phyloP scores from a whole-genome alignment of 495 filamentous ascomycete genomes.

The Penicillium cinerascens region DNA sequence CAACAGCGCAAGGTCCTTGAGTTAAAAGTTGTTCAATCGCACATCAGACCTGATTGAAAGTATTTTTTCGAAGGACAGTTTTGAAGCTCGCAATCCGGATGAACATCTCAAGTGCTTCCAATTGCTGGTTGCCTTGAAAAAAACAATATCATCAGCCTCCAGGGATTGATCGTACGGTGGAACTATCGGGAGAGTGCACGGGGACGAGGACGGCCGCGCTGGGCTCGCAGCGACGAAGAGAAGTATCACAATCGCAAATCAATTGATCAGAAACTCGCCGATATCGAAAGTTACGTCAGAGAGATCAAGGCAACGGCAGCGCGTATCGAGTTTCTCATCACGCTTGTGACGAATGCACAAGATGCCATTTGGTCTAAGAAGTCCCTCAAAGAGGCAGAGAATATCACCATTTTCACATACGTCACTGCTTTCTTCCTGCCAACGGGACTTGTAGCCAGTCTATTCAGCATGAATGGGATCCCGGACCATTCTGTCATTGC shows the following conservation, averaged over 20 bases:
- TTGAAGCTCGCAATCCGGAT: constrained; percentile 10
- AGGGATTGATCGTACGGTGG: constrained; percentile 13
- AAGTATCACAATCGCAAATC: constrained; percentile 17
- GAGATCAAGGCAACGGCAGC: constrained; percentile 6
- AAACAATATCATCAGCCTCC: constrained; percentile 13
- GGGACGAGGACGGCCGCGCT: constrained; percentile 12
- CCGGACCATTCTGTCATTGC: constrained; percentile 2
- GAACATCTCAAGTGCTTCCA: constrained; percentile 9
- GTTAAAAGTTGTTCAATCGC: constrained; percentile 10
- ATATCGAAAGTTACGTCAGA: constrained; percentile 10
- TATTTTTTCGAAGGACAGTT: constrained; percentile 9
- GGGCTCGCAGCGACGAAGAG: constrained; percentile 16
- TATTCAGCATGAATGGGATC: constrained; percentile 15
- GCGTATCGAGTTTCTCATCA: constrained; percentile 12
- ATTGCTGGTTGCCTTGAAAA: constrained; percentile 12
- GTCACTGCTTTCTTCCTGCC: constrained; percentile 20
- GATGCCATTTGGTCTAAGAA: constrained; percentile 14
- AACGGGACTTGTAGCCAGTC: constrained; percentile 10
- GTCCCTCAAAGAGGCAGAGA: constrained; percentile 11
- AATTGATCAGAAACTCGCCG: constrained; percentile 6
- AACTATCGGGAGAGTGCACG: constrained; percentile 12
- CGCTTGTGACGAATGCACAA: constrained; percentile 14
- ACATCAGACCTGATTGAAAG: constrained; percentile 2
- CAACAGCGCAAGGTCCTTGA: constrained; percentile 19
- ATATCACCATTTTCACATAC: constrained; percentile 19